phyloP scores from a whole-genome alignment of 345 rosid genomes.

The Psidium guajava region DNA sequence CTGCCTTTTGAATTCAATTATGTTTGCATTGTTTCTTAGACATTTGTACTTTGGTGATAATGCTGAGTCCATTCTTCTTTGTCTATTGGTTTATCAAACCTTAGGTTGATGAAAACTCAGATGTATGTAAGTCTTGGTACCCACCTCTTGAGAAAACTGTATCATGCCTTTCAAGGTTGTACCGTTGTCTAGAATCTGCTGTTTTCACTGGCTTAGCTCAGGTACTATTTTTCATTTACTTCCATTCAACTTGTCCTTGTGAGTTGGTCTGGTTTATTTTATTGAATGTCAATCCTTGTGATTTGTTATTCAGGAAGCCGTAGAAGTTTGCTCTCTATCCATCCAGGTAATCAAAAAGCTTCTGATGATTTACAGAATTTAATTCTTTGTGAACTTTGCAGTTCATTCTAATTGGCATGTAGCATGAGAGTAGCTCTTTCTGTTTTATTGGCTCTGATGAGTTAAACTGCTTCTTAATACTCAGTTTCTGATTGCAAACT shows the following conservation, averaged over 20 bases:
- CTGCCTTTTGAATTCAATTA: neutral
- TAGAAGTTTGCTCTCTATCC: slow-evolving; percentile 82
- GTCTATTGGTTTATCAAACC: neutral
- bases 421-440: neutral
- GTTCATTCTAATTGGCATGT: neutral
- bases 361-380: neutral
- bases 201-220: slow-evolving; percentile 97
- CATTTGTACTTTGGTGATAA: neutral
- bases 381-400: neutral
- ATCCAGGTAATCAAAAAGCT: slow-evolving; percentile 47
- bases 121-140: slow-evolving; percentile 79
- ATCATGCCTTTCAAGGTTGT: slow-evolving; percentile 84
- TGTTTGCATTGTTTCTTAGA: neutral
- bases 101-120: slow-evolving; percentile 58
- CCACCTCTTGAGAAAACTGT: slow-evolving; percentile 92
- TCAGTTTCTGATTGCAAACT: neutral
- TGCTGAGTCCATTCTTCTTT: neutral
- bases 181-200: slow-evolving; percentile 71
- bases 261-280: neutral
- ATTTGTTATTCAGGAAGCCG: slow-evolving; percentile 72
- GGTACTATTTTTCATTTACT: slow-evolving; percentile 22
- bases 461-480: neutral
- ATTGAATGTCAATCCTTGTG: slow-evolving; percentile 1
- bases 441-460: neutral
- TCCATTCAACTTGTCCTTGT: neutral